Percentiles rank a stretch among this genome's conserved stretches.
phyloP scores from a whole-genome alignment of 306 rosid genomes.

The Gastrolobium villosum region DNA sequence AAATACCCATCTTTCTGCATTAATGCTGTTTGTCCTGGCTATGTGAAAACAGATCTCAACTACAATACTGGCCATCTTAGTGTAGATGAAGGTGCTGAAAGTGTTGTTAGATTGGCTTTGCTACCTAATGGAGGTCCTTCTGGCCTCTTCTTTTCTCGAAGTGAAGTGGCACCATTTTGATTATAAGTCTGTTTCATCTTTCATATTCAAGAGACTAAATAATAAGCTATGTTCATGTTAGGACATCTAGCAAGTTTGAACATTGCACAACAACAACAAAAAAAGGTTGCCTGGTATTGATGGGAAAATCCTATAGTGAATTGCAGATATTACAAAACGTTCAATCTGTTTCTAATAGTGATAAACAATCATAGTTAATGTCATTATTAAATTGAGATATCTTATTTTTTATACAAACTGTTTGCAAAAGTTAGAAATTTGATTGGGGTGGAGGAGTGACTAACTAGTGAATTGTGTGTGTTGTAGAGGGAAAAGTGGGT shows the following conservation, averaged over 20 bases:
- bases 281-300: not conserved
- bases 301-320: not conserved
- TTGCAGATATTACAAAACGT: not conserved
- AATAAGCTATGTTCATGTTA: not conserved
- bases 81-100: slow-evolving; percentile 66
- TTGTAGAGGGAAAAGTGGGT: slow-evolving; percentile 23
- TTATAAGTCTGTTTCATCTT: not conserved
- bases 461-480: not conserved
- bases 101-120: slow-evolving; percentile 61
- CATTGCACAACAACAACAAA: not conserved
- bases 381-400: slow-evolving; percentile 3
- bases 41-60: slow-evolving; percentile 55
- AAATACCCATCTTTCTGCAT: slow-evolving; percentile 50
- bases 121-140: slow-evolving; percentile 46
- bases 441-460: not conserved
- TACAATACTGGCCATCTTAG: slow-evolving; percentile 46
- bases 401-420: not conserved
- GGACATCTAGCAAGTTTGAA: not conserved
- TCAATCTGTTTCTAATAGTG: not conserved
- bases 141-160: slow-evolving; percentile 44
- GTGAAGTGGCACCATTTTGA: slow-evolving; percentile 49
- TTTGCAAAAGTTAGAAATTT: not conserved
- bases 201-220: not conserved
- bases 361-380: slow-evolving; percentile 13
- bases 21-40: slow-evolving; percentile 60